phyloP scores from a whole-genome alignment of 805 yeast genomes.

The Wickerhamiella parazyma region DNA sequence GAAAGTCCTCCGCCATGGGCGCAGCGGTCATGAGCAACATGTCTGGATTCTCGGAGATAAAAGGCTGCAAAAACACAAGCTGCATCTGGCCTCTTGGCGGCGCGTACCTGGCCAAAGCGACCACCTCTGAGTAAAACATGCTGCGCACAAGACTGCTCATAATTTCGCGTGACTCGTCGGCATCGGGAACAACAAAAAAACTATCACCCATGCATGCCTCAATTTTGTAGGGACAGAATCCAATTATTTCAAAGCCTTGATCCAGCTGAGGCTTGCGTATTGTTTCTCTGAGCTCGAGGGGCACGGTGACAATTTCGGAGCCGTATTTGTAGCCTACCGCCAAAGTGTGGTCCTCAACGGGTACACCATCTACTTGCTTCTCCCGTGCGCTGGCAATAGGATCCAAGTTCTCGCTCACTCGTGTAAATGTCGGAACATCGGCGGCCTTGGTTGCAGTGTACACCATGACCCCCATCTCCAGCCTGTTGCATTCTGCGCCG shows the following conservation, averaged over 20 bases:
- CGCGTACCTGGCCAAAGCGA: conserved; percentile 16
- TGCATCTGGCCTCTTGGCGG: conserved; percentile 12
- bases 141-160: conserved; percentile 12
- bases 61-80: conserved; percentile 15
- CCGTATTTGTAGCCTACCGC: conserved; percentile 12
- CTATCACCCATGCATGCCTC: conserved; percentile 6
- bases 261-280: not conserved
- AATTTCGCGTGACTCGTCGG: not conserved
- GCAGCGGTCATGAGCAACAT: conserved; percentile 12
- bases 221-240: not conserved
- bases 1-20: conserved; percentile 17
- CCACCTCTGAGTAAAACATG: conserved; percentile 8
- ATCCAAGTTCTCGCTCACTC: not conserved
- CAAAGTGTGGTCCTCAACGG: not conserved
- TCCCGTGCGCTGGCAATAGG: not conserved
- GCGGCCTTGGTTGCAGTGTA: not conserved
- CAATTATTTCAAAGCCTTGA: conserved; percentile 10
- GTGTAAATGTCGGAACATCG: not conserved
- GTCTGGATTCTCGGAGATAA: not conserved
- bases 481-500: not conserved
- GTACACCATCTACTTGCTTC: not conserved
- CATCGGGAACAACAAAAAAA: conserved; percentile 3
- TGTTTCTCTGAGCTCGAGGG: not conserved
- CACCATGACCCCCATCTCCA: conserved; percentile 1
- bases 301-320: conserved; percentile 9